Evolutionary conservation across 2,329 filamentous ascomycete genomes (phyloP), one percentile per base, ranked within the genome.

Genomic region (Phaeosphaeriaceae sp.): DNA sequence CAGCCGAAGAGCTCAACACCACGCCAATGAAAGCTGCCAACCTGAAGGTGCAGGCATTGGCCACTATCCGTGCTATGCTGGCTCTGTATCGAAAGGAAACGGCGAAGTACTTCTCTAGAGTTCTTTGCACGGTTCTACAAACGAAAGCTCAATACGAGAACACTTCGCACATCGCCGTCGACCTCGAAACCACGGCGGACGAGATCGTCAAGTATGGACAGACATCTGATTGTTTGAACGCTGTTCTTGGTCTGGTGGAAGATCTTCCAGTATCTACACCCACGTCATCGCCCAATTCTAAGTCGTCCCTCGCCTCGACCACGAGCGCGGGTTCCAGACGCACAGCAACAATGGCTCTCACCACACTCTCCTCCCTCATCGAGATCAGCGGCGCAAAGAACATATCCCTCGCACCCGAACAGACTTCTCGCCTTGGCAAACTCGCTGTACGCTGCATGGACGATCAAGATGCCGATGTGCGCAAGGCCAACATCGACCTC

Each of bases 401-500:
- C 35, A 56, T 75, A 11, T 23, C 66, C 0, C 61, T 80, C 1
- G 64, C 72, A 7, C 55, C 66, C 2, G 74, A 74, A 30, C 77
- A 79, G 54, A 78, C 75, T 1, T 65, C 73, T 7, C 71, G 75
- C n/a, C 66, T 80, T 9, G 78, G 77, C 32, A 73, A 66, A 26
- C 60, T 78, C n/a, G 78, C 79, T 4, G 76, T 80, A 9, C 66
- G 69, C 26, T 76, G 70, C 58, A 66, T 79, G 62, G 70, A 77
- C 32, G 76, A 78, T 48, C 70, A 72, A 21, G 77, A 81, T 47
- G 73, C 77, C 15, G 77, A 80, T 57, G 76, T 81, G 2, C 66
- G 78, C 43, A 91, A 92, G 83, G 91, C 91, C 60, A 89, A 91
- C n/a, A 89, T 93, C 48, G 88, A 92, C 73, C 83, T 93, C n/a